Conservation (phyloP, 129 eudicot species). For the Lactuca saligna region DNA sequence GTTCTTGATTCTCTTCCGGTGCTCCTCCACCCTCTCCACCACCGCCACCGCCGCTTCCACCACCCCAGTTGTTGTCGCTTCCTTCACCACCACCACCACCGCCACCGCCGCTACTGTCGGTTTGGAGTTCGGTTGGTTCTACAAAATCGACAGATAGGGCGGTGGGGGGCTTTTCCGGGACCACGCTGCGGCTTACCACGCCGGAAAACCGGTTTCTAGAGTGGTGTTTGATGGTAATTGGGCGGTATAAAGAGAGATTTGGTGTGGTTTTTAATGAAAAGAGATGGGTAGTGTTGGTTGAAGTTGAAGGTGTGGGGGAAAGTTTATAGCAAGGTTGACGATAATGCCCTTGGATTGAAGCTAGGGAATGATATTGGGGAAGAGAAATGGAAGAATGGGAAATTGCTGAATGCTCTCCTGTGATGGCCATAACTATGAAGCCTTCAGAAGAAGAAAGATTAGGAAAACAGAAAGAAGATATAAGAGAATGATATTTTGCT, state of each 20-base stretch:
- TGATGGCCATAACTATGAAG: slow-evolving; percentile 49
- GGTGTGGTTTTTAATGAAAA: slow-evolving; percentile 32
- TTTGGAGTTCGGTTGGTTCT: slow-evolving; percentile 42
- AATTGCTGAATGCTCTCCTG: slow-evolving; percentile 53
- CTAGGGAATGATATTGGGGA: slow-evolving; percentile 41
- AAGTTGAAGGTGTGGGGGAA: slow-evolving; percentile 27
- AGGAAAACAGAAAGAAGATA: slow-evolving; percentile 16
- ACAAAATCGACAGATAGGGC: slow-evolving; percentile 45
- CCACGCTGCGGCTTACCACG: slow-evolving; percentile 39
- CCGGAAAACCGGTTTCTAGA: slow-evolving; percentile 30
- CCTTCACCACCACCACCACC: slow-evolving; percentile 54
- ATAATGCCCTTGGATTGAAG: slow-evolving; percentile 29
- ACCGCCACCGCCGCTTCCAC: slow-evolving; percentile 35
- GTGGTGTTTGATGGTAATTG: slow-evolving; percentile 19
- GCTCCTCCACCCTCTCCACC: slow-evolving; percentile 49
- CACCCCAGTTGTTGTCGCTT: slow-evolving; percentile 38
- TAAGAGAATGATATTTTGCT: not conserved
- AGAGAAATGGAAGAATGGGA: slow-evolving; percentile 57
- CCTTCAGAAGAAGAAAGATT: slow-evolving; percentile 41
- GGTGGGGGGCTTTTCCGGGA: slow-evolving; percentile 64
- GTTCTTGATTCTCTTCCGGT: slow-evolving; percentile 44
- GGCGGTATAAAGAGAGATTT: slow-evolving; percentile 5
- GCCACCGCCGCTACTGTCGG: slow-evolving; percentile 44
- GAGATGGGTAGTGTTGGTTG: slow-evolving; percentile 18
- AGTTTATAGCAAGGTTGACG: slow-evolving; percentile 24